Conservation (phyloP, 352 stramenopile species). For the Phytophthora cajani region DNA sequence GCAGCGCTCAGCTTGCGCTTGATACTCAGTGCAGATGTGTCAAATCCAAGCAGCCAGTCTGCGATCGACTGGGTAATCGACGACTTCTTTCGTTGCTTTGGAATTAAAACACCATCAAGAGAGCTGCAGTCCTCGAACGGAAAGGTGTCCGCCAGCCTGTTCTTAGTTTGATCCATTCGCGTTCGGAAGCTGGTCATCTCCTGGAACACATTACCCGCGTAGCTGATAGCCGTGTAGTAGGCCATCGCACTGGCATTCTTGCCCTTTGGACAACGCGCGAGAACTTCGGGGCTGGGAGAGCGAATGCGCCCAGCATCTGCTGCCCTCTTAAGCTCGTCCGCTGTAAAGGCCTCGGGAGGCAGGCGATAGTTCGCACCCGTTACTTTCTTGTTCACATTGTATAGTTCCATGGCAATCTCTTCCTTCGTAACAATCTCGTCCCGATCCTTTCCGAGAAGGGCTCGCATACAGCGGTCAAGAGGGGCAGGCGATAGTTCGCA, state of each 20-base stretch:
- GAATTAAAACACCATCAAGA: conserved; percentile 49
- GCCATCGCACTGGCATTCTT: conserved; percentile 70
- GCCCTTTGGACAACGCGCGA: conserved; percentile 51
- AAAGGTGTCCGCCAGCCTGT: conserved; percentile 53
- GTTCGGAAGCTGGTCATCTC: conserved; percentile 62
- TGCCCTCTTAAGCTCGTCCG: conserved; percentile 62
- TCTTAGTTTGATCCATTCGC: conserved; percentile 47
- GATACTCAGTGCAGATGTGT: conserved; percentile 56
- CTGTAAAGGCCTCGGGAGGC: conserved; percentile 68
- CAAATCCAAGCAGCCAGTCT: conserved; percentile 69
- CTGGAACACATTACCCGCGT: conserved; percentile 64
- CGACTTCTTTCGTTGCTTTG: conserved; percentile 50
- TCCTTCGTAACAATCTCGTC: conserved; percentile 76
- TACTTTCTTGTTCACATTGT: conserved; percentile 35
- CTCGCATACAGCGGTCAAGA: conserved; percentile 70
- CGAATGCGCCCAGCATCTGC: conserved; percentile 55
- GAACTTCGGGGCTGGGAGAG: conserved; percentile 53
- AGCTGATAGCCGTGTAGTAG: conserved; percentile 69
- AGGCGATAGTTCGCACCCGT: conserved; percentile 44
- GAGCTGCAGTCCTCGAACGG: conserved; percentile 49
- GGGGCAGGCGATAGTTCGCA: conserved; percentile 53
- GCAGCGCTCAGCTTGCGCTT: conserved; percentile 53
- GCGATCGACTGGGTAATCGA: conserved; percentile 56
- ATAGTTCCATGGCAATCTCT: conserved; percentile 62
- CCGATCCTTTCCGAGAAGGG: conserved; percentile 43